Evolutionary conservation across 2,329 filamentous ascomycete species (phyloP).

Genomic region (Rutstroemia sydowiana): DNA sequence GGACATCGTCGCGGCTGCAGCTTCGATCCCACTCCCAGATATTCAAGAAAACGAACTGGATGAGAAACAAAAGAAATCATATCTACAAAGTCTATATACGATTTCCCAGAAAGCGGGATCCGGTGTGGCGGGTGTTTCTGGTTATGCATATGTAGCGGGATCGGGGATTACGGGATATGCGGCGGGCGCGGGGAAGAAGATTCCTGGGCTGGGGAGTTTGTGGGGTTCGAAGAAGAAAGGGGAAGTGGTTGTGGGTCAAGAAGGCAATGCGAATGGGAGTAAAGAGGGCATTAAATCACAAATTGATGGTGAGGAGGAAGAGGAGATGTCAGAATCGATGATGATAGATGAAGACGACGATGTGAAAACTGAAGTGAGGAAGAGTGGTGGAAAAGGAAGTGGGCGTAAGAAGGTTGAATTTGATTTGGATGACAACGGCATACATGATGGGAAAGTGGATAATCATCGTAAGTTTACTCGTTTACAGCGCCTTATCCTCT

Average conservation of each 20-base stretch:
- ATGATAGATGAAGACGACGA: too few species aligned
- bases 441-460: too few species aligned
- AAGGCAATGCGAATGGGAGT: neutral
- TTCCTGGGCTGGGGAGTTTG: neutral
- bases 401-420: too few species aligned
- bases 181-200: neutral
- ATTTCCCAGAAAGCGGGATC: conserved; percentile 6
- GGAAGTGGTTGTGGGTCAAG: neutral
- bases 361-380: too few species aligned
- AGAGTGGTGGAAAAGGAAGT: too few species aligned
- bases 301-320: too few species aligned
- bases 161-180: neutral
- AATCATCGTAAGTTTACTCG: too few species aligned
- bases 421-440: too few species aligned
- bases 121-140: conserved; percentile 1
- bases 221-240: neutral
- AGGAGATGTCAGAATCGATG: too few species aligned
- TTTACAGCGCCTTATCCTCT: too few species aligned
- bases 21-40: conserved; percentile 2
- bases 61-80: conserved; percentile 4
- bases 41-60: conserved; percentile 9
- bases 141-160: conserved; percentile 2
- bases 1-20: conserved; percentile 6
- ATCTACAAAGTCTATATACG: conserved; percentile 7
- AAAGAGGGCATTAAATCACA: too few species aligned